Base-by-base conservation (phyloP, 371 early-diverging fungal species). In the Syncephalastrum sp. region DNA sequence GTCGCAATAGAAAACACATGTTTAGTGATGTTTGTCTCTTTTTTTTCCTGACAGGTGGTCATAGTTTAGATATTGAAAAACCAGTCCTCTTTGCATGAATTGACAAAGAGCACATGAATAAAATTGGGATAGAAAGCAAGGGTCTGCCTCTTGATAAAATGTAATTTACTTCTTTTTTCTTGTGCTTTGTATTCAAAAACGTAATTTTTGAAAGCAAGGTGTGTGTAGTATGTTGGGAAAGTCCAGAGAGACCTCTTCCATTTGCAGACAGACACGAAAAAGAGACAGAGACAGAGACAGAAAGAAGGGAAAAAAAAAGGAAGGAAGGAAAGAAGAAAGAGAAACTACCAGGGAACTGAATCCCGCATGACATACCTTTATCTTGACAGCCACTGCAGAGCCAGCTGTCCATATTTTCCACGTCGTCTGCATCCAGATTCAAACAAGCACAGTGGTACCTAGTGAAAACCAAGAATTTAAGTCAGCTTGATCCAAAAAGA, bases 381-480 rank as follows among this genome's bases (percentile, higher is more conserved):
- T 57, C 55, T 52, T 54, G 48, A 53, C 83, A 84, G 0, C 56
- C 63, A 7, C 70, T 64, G 58, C 85, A 84, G 16, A 69, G 51
- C 76, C 74, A 81, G 4, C 21, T 53, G 50, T 72, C 82, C 52
- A 89, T 70, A 57, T 82, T 68, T 52, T 83, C 75, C 4, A 77
- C 86, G 46, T 68, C 66, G 55, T 86, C 83, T 25, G 85, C 82
- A 44, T 85, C 81, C 43, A 91, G 67, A 25, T 78, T 70, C 15
- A 91, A 83, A 54, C 91, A 91, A 8, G 74, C 66, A 45, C 88
- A 87, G 62, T 91, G 91, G 61, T 83, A 91, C 91, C 91, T 91
- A 42, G 53, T 41, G 44, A 29, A 17, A 56, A 10, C 1, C 5
- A 33, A 33, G 8, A 10, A 33, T 4, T 6, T 7, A 33, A 33